phyloP scores from a whole-genome alignment of 306 rosid species.

The Lablab purpureus region DNA sequence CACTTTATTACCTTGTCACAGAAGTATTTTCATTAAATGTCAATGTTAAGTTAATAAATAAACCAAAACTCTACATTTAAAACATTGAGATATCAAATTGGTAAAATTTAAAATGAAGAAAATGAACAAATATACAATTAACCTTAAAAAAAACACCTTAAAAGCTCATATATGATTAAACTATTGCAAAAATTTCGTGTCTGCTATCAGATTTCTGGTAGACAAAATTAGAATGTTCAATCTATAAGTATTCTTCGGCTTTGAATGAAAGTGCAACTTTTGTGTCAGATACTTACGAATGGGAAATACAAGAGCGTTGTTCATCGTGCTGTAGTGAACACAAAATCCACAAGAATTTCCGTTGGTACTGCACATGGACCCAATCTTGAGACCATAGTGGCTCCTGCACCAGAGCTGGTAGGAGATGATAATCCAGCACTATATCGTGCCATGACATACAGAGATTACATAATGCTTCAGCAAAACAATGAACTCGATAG shows the following conservation, averaged over 20 bases:
- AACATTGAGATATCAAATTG: no score
- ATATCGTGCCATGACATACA: constrained; percentile 55
- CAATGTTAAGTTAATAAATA: no score
- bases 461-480: constrained; percentile 55
- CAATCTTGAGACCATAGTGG: constrained; percentile 50
- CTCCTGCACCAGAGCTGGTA: constrained; percentile 51
- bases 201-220: background rate
- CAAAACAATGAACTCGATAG: constrained; percentile 46
- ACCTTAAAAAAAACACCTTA: no score
- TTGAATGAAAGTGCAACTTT: background rate
- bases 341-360: constrained; percentile 56
- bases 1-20: no score
- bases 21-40: no score
- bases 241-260: background rate
- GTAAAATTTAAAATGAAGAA: no score
- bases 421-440: constrained; percentile 20
- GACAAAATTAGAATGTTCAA: background rate
- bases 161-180: no score
- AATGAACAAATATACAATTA: no score
- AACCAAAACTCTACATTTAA: no score
- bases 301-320: constrained; percentile 72
- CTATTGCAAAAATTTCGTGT: background rate
- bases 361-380: constrained; percentile 64
- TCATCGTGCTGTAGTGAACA: constrained; percentile 65
- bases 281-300: constrained; percentile 58